Evolutionary conservation across 495 filamentous ascomycete genomes (phyloP).

Genomic region (Aspergillus heteromorphus): DNA sequence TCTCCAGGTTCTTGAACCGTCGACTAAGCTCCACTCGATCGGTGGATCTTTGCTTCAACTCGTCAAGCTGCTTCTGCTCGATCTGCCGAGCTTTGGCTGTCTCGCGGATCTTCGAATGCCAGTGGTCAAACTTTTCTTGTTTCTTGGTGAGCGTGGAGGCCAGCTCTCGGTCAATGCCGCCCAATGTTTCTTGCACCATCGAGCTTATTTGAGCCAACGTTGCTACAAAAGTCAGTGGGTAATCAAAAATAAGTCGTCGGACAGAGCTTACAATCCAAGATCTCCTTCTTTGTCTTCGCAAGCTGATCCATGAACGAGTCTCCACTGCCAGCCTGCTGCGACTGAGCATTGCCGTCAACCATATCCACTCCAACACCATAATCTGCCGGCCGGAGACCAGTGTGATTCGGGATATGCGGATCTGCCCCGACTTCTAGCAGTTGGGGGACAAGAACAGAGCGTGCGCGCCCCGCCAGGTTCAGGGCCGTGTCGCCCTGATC

Average conservation of each 20-base stretch:
- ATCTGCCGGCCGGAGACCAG: conserved; percentile 78
- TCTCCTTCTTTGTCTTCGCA: conserved; percentile 43
- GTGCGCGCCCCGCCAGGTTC: conserved; percentile 85
- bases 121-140: conserved; percentile 71
- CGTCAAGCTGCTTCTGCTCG: conserved; percentile 64
- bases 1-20: conserved; percentile 55
- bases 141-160: conserved; percentile 70
- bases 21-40: conserved; percentile 54
- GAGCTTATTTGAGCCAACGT: conserved; percentile 52
- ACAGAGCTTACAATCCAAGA: conserved; percentile 33
- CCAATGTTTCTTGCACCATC: conserved; percentile 47
- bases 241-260: background rate
- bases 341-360: conserved; percentile 38
- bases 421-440: conserved; percentile 90
- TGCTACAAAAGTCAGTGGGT: conserved; percentile 45
- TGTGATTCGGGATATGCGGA: conserved; percentile 79
- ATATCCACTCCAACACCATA: conserved; percentile 83
- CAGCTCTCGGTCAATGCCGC: conserved; percentile 67
- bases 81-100: conserved; percentile 72
- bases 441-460: conserved; percentile 90
- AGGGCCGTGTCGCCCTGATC: conserved; percentile 90
- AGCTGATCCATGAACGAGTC: conserved; percentile 62
- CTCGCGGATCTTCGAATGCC: conserved; percentile 71
- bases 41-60: conserved; percentile 54
- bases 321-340: conserved; percentile 42